Conservation (phyloP, 2,329 filamentous ascomycete genomes). For the Lecanosticta acicola region DNA sequence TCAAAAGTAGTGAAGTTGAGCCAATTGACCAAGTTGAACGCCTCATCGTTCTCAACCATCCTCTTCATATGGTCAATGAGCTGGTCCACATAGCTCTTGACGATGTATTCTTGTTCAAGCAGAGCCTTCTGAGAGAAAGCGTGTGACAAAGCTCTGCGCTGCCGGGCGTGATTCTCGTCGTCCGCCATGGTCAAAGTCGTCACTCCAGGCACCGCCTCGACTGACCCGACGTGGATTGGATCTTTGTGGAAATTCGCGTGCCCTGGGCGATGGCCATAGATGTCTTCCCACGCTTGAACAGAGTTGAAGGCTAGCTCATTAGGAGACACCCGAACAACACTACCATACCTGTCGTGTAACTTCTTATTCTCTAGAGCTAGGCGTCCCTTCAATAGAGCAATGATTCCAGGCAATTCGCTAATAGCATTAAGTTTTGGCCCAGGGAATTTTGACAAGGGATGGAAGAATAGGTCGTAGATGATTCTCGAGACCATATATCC, state of each 20-base stretch:
- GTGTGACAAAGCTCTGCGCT: constrained; percentile 35
- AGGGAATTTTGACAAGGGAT: constrained; percentile 39
- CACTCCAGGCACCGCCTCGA: constrained; percentile 31
- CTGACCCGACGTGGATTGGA: constrained; percentile 32
- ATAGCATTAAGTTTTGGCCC: constrained; percentile 34
- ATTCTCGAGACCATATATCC: constrained; percentile 4
- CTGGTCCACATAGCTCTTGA: constrained; percentile 37
- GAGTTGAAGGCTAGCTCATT: constrained; percentile 6
- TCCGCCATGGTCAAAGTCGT: constrained; percentile 30
- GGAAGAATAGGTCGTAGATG: constrained; percentile 39
- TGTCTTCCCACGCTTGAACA: constrained; percentile 17
- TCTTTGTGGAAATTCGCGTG: constrained; percentile 27
- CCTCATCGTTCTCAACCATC: constrained; percentile 8
- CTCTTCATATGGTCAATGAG: constrained; percentile 34
- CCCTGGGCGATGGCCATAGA: constrained; percentile 33
- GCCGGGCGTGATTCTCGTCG: constrained; percentile 36
- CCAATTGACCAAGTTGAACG: constrained; percentile 25
- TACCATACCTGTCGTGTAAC: constrained; percentile 37
- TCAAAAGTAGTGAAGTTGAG: constrained; percentile 31
- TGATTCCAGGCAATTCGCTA: constrained; percentile 16
- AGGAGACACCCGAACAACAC: constrained; percentile 4
- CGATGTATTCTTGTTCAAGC: constrained; percentile 35
- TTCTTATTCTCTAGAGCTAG: constrained; percentile 37
- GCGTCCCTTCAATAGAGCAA: constrained; percentile 16
- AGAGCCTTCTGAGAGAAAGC: constrained; percentile 40